Evolutionary conservation across 345 rosid species (phyloP).

Genomic region (Isatis tinctoria): DNA sequence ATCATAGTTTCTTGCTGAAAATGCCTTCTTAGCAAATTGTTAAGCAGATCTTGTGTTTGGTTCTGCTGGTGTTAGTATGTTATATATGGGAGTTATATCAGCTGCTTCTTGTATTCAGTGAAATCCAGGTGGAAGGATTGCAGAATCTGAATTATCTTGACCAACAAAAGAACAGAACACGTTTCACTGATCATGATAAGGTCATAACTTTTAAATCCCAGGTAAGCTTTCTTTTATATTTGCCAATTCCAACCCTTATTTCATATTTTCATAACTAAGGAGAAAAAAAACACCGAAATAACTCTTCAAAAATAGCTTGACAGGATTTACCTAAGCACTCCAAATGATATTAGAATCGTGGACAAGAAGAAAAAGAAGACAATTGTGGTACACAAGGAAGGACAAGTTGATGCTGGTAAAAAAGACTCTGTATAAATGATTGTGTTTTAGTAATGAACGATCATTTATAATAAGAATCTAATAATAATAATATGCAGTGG

Average conservation of each 20-base stretch:
- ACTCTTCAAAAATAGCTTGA: constrained; percentile 47
- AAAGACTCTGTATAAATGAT: background rate
- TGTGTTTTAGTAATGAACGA: background rate
- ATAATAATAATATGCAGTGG: constrained; percentile 45
- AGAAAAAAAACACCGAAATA: background rate
- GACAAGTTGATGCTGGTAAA: constrained; percentile 92
- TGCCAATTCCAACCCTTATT: background rate
- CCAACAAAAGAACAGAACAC: constrained; percentile 68
- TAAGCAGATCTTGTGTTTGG: background rate
- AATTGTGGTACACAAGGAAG: constrained; percentile 86
- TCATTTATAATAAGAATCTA: background rate
- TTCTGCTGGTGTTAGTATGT: background rate
- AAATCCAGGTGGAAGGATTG: constrained; percentile 88
- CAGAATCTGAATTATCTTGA: constrained; percentile 83
- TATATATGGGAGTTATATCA: background rate
- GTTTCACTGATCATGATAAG: constrained; percentile 74
- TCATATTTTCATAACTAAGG: background rate
- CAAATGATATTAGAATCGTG: constrained; percentile 69
- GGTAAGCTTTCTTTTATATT: constrained; percentile 37
- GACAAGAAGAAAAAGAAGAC: constrained; percentile 94
- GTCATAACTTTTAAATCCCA: constrained; percentile 78
- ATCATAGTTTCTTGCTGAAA: background rate
- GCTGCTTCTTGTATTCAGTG: constrained; percentile 43
- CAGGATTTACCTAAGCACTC: constrained; percentile 72
- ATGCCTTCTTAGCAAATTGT: background rate